Evolutionary conservation across 306 rosid species (phyloP).

Genomic region (Cyclanthera cordifolia): DNA sequence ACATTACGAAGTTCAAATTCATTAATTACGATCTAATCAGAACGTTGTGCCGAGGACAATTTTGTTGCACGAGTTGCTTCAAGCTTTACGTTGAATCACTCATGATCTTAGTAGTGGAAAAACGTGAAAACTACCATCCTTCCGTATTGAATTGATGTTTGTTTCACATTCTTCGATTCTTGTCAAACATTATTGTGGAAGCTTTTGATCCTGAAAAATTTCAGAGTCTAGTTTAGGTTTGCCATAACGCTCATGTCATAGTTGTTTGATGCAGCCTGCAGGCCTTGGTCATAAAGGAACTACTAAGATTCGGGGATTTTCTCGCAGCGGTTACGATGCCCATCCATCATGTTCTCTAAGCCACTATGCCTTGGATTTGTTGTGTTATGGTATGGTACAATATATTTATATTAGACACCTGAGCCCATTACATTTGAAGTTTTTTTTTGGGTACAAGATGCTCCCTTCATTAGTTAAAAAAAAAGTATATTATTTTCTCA

Average conservation of each 20-base stretch:
- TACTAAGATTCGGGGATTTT: background rate
- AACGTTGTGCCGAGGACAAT: background rate
- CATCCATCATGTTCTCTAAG: background rate
- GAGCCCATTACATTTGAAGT: background rate
- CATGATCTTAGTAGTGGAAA: background rate
- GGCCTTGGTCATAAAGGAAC: constrained; percentile 1
- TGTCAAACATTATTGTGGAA: background rate
- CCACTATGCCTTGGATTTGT: background rate
- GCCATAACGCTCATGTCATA: background rate
- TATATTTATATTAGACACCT: background rate
- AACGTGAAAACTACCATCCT: background rate
- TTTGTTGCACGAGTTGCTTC: background rate
- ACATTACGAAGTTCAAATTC: background rate
- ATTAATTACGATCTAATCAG: background rate
- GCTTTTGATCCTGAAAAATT: background rate
- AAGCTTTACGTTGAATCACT: background rate
- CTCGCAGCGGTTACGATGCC: background rate
- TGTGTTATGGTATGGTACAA: background rate
- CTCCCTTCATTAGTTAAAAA: too few relatives aligned
- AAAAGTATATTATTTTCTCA: too few relatives aligned
- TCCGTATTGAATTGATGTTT: background rate
- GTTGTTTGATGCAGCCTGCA: background rate
- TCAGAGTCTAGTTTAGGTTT: background rate
- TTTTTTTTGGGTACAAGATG: background rate
- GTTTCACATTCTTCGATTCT: background rate